Evolutionary conservation across 176 grass and related monocot genomes (phyloP).

Genomic region (Panicum miliaceum): DNA sequence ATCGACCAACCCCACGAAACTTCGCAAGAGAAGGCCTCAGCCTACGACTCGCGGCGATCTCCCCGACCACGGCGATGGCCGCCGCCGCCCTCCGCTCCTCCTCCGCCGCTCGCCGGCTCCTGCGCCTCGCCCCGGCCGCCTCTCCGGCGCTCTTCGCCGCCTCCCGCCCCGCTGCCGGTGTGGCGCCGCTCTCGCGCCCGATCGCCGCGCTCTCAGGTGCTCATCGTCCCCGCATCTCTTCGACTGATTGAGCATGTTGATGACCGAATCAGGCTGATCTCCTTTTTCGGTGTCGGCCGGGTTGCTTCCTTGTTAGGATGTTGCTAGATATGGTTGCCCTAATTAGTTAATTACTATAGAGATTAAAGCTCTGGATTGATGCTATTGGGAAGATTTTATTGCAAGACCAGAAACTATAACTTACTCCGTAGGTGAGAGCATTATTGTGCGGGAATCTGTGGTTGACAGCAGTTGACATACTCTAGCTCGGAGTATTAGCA

Average conservation of each 20-base stretch:
- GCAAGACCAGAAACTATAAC: not conserved
- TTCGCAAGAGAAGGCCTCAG: not conserved
- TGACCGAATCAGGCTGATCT: constrained; percentile 6
- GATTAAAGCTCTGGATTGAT: not conserved
- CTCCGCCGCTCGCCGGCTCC: constrained; percentile 45
- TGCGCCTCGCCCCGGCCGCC: constrained; percentile 40
- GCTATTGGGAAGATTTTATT: not conserved
- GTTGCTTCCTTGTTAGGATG: constrained; percentile 16
- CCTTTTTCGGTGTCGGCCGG: not conserved
- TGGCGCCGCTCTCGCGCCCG: constrained; percentile 44
- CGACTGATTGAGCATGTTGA: not conserved
- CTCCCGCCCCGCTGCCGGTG: constrained; percentile 20
- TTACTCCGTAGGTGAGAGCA: constrained; percentile 1
- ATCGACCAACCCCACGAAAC: not conserved
- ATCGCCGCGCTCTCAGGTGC: constrained; percentile 51
- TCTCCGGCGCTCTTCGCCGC: constrained; percentile 40
- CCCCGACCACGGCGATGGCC: constrained; percentile 54
- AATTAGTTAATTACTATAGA: not conserved
- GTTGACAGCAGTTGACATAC: not conserved
- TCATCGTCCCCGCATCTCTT: constrained; percentile 19
- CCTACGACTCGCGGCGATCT: constrained; percentile 35
- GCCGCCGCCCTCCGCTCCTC: constrained; percentile 61
- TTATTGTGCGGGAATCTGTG: not conserved
- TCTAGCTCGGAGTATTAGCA: not conserved
- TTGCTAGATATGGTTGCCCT: not conserved